Percentiles rank a stretch among this genome's conserved stretches.
phyloP scores from a whole-genome alignment of 768 basidiomycete genomes.

The Lactarius tabidus region DNA sequence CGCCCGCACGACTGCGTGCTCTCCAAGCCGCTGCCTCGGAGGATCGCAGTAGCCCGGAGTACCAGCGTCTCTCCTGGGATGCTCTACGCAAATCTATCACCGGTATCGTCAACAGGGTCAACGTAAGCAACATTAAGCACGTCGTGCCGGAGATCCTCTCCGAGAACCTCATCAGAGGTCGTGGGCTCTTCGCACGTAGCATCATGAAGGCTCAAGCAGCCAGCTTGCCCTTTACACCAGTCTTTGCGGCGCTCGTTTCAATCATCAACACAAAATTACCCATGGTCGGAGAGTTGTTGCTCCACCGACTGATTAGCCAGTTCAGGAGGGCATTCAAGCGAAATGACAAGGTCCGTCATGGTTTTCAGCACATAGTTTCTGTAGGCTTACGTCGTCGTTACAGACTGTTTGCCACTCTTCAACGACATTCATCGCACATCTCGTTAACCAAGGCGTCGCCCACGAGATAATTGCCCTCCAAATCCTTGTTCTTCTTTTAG shows the following conservation, averaged over 20 bases:
- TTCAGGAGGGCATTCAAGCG: conserved; percentile 93
- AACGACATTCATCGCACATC: conserved; percentile 70
- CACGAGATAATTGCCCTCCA: conserved; percentile 93
- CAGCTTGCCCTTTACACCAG: conserved; percentile 96
- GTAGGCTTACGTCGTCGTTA: conserved; percentile 10
- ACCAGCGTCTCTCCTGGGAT: conserved; percentile 96
- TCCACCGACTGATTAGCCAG: conserved; percentile 88
- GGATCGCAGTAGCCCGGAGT: conserved; percentile 85
- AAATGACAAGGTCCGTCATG: conserved; percentile 82
- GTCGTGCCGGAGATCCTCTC: conserved; percentile 86
- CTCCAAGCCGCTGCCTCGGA: conserved; percentile 77
- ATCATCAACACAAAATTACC: conserved; percentile 98
- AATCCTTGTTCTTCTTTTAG: conserved; percentile 92
- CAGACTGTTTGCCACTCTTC: conserved; percentile 92
- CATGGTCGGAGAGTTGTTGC: conserved; percentile 88
- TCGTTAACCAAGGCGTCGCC: conserved; percentile 70
- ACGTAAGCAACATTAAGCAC: conserved; percentile 92
- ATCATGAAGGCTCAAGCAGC: conserved; percentile 98
- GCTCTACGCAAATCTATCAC: conserved; percentile 96
- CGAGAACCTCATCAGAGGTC: conserved; percentile 91
- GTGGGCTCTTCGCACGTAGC: conserved; percentile 88
- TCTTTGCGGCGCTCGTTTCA: conserved; percentile 90
- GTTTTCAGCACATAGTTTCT: neutral
- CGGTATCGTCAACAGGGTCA: conserved; percentile 99
- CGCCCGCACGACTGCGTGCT: conserved; percentile 87